Percentiles rank a stretch among this genome's conserved stretches.
phyloP scores from a whole-genome alignment of 75 land plant species.

The Azolla pinnata region DNA sequence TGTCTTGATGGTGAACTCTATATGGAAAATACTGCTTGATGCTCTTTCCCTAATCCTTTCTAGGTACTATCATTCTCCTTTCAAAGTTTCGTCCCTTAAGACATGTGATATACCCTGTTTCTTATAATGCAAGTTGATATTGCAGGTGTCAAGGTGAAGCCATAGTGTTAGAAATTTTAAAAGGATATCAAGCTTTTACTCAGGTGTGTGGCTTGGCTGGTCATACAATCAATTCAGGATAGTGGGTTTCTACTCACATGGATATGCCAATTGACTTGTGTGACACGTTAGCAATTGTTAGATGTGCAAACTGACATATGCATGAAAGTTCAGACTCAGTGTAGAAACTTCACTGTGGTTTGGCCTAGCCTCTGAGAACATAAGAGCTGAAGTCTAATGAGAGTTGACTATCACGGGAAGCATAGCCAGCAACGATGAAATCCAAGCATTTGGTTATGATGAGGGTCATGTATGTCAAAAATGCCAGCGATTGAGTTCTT shows the following conservation, averaged over 20 bases:
- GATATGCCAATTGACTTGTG: no score
- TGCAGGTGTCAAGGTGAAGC: conserved; percentile 95
- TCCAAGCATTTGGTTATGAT: no score
- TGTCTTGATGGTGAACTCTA: conserved; percentile 74
- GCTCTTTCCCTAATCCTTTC: conserved; percentile 74
- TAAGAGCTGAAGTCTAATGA: no score
- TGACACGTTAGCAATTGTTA: no score
- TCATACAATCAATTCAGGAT: not conserved
- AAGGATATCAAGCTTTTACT: conserved; percentile 97
- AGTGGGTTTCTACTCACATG: not conserved
- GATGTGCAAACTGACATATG: no score
- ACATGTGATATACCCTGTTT: not conserved
- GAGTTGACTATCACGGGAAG: no score
- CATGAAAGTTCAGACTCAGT: no score
- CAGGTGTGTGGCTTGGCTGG: conserved; percentile 57
- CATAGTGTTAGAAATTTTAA: conserved; percentile 76
- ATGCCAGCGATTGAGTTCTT: no score
- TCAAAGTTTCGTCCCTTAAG: not conserved
- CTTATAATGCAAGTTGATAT: not conserved
- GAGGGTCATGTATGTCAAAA: no score
- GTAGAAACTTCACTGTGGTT: no score
- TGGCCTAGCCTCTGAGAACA: no score
- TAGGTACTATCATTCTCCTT: conserved; percentile 35
- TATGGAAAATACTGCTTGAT: conserved; percentile 83
- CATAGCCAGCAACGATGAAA: no score